phyloP scores from a whole-genome alignment of 257 asterid species.

The Solanum sejunctum region DNA sequence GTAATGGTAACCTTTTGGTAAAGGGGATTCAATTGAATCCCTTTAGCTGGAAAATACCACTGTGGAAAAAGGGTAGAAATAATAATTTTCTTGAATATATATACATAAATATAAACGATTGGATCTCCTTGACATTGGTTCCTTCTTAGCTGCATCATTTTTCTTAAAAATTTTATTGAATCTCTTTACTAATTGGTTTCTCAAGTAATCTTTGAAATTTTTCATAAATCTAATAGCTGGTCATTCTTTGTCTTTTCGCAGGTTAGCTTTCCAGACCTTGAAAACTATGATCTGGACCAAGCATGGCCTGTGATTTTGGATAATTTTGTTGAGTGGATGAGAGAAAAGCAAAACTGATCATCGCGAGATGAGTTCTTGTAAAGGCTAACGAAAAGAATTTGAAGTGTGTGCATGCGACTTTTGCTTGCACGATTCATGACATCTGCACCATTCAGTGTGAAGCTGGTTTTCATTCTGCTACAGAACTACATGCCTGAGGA shows the following conservation, averaged over 20 bases:
- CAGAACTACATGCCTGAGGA: background rate
- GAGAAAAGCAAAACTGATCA: slow-evolving; percentile 4
- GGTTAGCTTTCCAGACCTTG: slow-evolving; percentile 27
- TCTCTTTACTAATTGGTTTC: background rate
- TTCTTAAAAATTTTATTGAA: background rate
- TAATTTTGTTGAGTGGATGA: slow-evolving; percentile 32
- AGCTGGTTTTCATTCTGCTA: background rate
- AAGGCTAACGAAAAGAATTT: background rate
- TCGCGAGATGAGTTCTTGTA: background rate
- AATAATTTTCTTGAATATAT: background rate
- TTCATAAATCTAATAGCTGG: background rate
- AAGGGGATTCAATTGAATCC: background rate
- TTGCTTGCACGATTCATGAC: background rate
- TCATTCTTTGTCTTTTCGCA: background rate
- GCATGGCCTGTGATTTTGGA: slow-evolving; percentile 39
- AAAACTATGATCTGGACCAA: slow-evolving; percentile 17
- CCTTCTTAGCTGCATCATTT: background rate
- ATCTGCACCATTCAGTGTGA: background rate
- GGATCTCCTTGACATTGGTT: background rate
- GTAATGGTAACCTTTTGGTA: background rate
- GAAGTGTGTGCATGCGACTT: background rate
- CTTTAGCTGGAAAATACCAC: background rate
- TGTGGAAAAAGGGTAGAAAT: background rate
- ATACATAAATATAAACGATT: background rate
- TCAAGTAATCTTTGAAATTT: background rate